Evolutionary conservation across 2,329 filamentous ascomycete genomes (phyloP).

Genomic region (Aspergillus pseudonomiae): DNA sequence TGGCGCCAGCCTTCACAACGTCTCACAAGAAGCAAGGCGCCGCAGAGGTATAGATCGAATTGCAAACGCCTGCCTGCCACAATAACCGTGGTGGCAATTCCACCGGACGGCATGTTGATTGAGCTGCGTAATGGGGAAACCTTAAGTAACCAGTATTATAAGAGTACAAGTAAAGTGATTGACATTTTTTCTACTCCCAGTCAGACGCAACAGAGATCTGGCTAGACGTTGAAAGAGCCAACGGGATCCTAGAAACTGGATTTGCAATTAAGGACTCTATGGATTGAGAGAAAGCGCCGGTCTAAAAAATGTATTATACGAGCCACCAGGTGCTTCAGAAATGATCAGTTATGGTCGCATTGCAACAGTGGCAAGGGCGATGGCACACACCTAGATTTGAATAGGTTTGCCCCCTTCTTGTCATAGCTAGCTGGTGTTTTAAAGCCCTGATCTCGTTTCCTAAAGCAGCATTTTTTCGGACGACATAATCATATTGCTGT

Average conservation of each 20-base stretch:
- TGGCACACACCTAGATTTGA: conserved; percentile 19
- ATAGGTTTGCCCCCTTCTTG: conserved; percentile 27
- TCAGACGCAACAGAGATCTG: conserved; percentile 31
- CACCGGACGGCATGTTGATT: too few species aligned
- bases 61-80: too few species aligned
- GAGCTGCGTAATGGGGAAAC: too few species aligned
- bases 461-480: conserved; percentile 57
- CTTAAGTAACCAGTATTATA: too few species aligned
- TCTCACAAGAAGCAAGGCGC: too few species aligned
- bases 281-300: conserved; percentile 30
- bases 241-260: conserved; percentile 26
- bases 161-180: too few species aligned
- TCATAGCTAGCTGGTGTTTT: conserved; percentile 49
- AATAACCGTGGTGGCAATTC: too few species aligned
- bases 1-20: too few species aligned
- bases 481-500: conserved; percentile 55
- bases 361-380: neutral
- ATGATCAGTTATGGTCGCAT: neutral
- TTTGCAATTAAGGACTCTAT: conserved; percentile 21
- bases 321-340: conserved; percentile 20
- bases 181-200: too few species aligned
- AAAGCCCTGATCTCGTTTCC: conserved; percentile 59
- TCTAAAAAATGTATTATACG: conserved; percentile 20
- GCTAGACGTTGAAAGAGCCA: conserved; percentile 28
- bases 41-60: too few species aligned